These are phyloP conservation scores for Verticillium nonalfalfae DNA, from an alignment of 2,329 filamentous ascomycete species.

Conservation along the genomic window DNA sequence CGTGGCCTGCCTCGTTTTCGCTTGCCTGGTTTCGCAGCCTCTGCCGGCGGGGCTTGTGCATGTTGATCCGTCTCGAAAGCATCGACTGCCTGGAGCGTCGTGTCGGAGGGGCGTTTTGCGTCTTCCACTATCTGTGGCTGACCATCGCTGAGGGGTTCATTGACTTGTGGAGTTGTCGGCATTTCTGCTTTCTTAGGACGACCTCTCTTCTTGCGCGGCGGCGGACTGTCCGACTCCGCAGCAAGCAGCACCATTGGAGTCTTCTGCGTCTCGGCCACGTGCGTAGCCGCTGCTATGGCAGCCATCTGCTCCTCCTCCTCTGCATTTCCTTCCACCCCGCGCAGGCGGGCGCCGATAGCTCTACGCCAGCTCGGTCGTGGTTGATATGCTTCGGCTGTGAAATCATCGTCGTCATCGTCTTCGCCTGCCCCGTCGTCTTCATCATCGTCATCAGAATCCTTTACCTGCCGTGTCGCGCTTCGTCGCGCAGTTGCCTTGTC, in stretches of 20 bases:
- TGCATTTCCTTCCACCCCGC: background rate
- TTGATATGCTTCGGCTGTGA: background rate
- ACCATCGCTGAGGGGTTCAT: background rate
- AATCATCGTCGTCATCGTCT: background rate
- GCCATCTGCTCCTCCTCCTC: background rate
- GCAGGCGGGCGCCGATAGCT: background rate
- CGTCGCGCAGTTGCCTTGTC: background rate
- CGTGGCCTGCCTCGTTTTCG: conserved; percentile 34
- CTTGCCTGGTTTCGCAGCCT: conserved; percentile 1
- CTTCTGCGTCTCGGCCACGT: background rate
- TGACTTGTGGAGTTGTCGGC: background rate
- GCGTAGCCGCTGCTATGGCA: background rate
- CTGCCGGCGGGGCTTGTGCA: background rate
- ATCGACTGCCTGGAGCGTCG: background rate
- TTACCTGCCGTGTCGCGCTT: background rate
- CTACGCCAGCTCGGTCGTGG: conserved; percentile 1
- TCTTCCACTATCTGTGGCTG: background rate
- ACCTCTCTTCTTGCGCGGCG: conserved; percentile 9
- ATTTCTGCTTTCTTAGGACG: conserved; percentile 8
- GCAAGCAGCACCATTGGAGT: background rate
- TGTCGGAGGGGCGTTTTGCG: background rate
- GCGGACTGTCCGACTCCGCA: conserved; percentile 7
- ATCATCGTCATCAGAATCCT: background rate
- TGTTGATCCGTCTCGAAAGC: conserved; percentile 6
- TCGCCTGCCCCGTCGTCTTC: too few species aligned